Conservation (phyloP, 129 eudicot genomes). For the Rutidosis leptorrhynchoides region DNA sequence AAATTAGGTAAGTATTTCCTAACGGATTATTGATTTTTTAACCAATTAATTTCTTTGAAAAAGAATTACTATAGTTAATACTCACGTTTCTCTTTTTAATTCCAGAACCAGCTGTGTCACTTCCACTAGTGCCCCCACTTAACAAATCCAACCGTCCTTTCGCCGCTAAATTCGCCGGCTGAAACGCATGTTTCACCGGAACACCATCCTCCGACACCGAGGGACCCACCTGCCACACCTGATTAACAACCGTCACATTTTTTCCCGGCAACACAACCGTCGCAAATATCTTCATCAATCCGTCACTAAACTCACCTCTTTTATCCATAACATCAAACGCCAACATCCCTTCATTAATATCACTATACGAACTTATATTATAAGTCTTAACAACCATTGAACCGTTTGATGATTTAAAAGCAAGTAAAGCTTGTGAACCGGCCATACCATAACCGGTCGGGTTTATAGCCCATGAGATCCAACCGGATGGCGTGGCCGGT, state of each 20-base stretch:
- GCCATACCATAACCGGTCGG: conserved; percentile 77
- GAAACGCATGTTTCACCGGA: conserved; percentile 72
- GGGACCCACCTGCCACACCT: conserved; percentile 95
- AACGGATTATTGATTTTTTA: neutral
- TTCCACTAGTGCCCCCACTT: conserved; percentile 33
- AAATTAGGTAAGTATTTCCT: no score
- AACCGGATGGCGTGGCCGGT: conserved; percentile 53
- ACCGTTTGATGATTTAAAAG: conserved; percentile 49
- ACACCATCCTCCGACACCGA: conserved; percentile 44
- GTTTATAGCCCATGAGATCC: conserved; percentile 90
- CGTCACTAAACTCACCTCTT: conserved; percentile 49
- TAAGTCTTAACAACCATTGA: conserved; percentile 61
- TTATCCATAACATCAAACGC: conserved; percentile 44
- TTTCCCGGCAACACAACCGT: conserved; percentile 53
- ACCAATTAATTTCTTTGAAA: neutral
- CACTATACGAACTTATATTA: conserved; percentile 45
- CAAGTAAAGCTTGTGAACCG: conserved; percentile 74
- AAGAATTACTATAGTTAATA: neutral
- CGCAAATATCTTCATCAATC: conserved; percentile 55
- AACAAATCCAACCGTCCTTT: conserved; percentile 60
- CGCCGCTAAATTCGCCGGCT: conserved; percentile 61
- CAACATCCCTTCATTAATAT: conserved; percentile 41
- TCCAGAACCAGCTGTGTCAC: conserved; percentile 33
- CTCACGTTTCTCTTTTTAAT: conserved; percentile 67
- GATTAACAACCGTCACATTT: conserved; percentile 46